Percentiles rank a stretch among this genome's conserved stretches.
These are phyloP conservation scores for Cadophora malorum DNA, from an alignment of 2,329 filamentous ascomycete genomes.

Conservation along the genomic window DNA sequence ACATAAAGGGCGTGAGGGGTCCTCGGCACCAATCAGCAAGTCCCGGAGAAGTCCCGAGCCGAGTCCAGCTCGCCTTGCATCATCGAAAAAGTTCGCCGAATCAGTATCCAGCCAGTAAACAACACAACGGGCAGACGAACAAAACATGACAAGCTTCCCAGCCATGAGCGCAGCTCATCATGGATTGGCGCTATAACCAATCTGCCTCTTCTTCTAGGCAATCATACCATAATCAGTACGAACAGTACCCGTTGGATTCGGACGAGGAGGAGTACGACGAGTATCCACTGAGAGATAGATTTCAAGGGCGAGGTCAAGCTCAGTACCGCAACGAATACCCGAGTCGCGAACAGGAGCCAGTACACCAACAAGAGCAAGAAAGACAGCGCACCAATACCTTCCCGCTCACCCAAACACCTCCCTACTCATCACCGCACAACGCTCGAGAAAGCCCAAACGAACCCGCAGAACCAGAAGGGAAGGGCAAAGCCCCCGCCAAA, in stretches of 20 bases:
- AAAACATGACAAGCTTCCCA: conserved; percentile 19
- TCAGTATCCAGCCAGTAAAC: neutral
- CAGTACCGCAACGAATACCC: neutral
- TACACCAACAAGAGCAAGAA: neutral
- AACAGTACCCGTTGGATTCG: conserved; percentile 17
- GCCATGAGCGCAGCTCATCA: conserved; percentile 30
- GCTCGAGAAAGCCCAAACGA: neutral
- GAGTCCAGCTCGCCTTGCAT: conserved; percentile 6
- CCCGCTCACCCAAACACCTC: neutral
- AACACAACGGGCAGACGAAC: conserved; percentile 12
- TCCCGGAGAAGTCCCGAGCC: conserved; percentile 2
- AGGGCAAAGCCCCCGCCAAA: conserved; percentile 5
- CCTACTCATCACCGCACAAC: neutral
- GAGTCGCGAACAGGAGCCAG: neutral
- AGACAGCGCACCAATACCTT: neutral
- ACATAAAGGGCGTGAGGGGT: neutral
- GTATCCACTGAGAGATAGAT: conserved; percentile 9
- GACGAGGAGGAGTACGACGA: conserved; percentile 27
- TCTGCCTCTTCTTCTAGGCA: conserved; percentile 15
- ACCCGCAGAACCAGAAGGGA: conserved; percentile 9
- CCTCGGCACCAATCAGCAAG: neutral
- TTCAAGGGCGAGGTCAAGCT: conserved; percentile 2
- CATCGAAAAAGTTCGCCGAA: conserved; percentile 3
- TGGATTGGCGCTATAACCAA: conserved; percentile 36
- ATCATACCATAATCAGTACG: conserved; percentile 8